Percentiles rank a stretch among this genome's conserved stretches.
Conservation (phyloP, 208 protist genomes). For the Trypanosoma scelopori region DNA sequence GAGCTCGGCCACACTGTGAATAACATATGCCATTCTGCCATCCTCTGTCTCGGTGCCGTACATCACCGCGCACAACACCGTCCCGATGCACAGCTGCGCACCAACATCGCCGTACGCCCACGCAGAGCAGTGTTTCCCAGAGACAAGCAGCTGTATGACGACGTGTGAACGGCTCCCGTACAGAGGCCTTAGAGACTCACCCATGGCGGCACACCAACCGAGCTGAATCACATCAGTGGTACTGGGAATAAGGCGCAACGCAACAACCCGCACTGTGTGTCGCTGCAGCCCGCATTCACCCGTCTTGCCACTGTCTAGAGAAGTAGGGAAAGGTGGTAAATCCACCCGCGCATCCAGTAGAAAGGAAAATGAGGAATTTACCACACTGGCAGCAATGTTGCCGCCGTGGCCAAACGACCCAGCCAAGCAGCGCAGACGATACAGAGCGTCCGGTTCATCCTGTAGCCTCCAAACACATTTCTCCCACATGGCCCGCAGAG, state of each 20-base stretch:
- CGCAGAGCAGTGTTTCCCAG: constrained; percentile 31
- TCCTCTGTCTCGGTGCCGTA: constrained; percentile 46
- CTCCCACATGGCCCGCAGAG: constrained; percentile 53
- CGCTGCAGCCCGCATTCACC: constrained; percentile 15
- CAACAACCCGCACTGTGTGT: constrained; percentile 44
- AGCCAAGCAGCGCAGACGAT: constrained; percentile 69
- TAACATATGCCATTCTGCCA: constrained; percentile 36
- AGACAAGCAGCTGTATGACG: constrained; percentile 19
- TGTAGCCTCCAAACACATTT: constrained; percentile 49
- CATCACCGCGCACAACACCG: constrained; percentile 32
- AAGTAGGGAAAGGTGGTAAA: not conserved
- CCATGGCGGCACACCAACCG: constrained; percentile 35
- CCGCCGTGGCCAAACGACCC: constrained; percentile 24
- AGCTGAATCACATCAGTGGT: constrained; percentile 48
- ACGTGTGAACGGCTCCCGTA: constrained; percentile 29
- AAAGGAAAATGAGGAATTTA: not conserved
- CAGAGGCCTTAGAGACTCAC: constrained; percentile 2
- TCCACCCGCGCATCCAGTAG: constrained; percentile 8
- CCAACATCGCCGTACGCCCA: constrained; percentile 56
- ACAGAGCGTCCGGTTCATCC: constrained; percentile 58
- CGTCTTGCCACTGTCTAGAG: not conserved
- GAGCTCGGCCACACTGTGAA: constrained; percentile 33
- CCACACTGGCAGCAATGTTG: not conserved
- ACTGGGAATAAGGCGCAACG: constrained; percentile 39
- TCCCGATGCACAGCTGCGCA: constrained; percentile 35